Base-by-base conservation (phyloP, 495 filamentous ascomycete species). In the Penicillium silybi region DNA sequence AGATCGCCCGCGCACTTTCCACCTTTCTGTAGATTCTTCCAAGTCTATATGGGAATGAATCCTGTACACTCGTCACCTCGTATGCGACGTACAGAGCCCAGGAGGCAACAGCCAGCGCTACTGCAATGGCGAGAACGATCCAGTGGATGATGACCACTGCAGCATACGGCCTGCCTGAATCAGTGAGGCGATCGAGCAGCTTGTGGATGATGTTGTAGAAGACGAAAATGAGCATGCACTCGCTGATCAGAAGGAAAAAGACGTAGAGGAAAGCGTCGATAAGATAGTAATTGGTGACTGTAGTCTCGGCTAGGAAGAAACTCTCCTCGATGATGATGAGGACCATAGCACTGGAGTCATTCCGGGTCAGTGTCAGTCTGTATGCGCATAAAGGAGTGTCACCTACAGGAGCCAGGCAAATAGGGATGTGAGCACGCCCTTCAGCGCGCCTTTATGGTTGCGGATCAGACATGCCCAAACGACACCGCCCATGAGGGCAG, bases 191-290 rank as follows among this genome's bases (percentile, higher is more conserved):
- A 16, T 50, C 49, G 19, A 67, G 42, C 1, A 57, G 22, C 17
- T 42, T 27, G 25, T 67, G 59, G 19, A 62, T 56, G 22, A 67
- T 27, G 10, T 44, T 39, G 43, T 58, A 69, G 47, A 67, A 61
- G 26, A 62, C 53, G 23, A 56, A 58, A 27, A 58, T 50, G 16
- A 61, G 26, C 5, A 67, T 8, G 18, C 57, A 48, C 11, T 44
- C 18, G 0, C 35, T 45, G 8, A 55, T 2, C 9, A 58, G 11
- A 16, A 13, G 13, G 53, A 69, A 69, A 18, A 69, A 56, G 2
- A 49, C 19, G 6, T 43, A 4, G n/a, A 67, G 46, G 51, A 69
- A 65, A 4, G 48, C 25, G 16, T 40, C 38, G 44, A 66, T 59
- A 4, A 54, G 19, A 17, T 58, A 67, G 48, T 62, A 65, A 20